Base-by-base conservation (phyloP, 139 green algal species). In the Microglena sp. region DNA sequence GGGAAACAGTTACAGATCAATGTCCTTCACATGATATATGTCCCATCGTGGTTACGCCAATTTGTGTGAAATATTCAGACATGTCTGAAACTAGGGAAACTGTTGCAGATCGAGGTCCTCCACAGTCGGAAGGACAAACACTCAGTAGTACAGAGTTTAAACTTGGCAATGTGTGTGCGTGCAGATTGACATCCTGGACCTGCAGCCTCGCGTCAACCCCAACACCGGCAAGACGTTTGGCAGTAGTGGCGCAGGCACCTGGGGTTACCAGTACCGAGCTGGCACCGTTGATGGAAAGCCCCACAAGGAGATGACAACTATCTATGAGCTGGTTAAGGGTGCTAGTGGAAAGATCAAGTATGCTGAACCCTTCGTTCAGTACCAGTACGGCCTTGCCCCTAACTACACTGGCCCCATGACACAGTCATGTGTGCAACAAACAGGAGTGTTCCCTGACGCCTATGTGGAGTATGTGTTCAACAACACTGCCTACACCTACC, bases 361-460 rank as follows among this genome's bases (percentile, higher is more conserved):
- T 60, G 53, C 53, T 8, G 53, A 33, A 7, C 53, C 53, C 7
- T 22, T 33, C 31, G 27, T 60, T 26, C 53, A 60, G 53, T 60
- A 33, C 15, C 7, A 60, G 18, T 26, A 33, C 21, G 53, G 53
- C 27, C 27, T 8, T 60, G 53, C 21, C 7, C 53, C 53, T 26
- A 60, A 60, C 40, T 50, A 50, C 40, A 11, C 18, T 15, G 40
- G 40, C 40, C 40, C 40, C 40, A 50, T n/a, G n/a, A n/a, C n/a
- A n/a, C n/a, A n/a, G n/a, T n/a, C n/a, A n/a, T n/a, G n/a, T n/a
- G n/a, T n/a, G n/a, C n/a, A n/a, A n/a, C n/a, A n/a, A n/a, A n/a
- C n/a, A n/a, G n/a, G n/a, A n/a, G n/a, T n/a, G n/a, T n/a, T n/a
- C n/a, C n/a, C n/a, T n/a, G n/a, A n/a, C n/a, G n/a, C n/a, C n/a